phyloP scores from a whole-genome alignment of 176 grass and related monocot genomes.

The Cocos nucifera region DNA sequence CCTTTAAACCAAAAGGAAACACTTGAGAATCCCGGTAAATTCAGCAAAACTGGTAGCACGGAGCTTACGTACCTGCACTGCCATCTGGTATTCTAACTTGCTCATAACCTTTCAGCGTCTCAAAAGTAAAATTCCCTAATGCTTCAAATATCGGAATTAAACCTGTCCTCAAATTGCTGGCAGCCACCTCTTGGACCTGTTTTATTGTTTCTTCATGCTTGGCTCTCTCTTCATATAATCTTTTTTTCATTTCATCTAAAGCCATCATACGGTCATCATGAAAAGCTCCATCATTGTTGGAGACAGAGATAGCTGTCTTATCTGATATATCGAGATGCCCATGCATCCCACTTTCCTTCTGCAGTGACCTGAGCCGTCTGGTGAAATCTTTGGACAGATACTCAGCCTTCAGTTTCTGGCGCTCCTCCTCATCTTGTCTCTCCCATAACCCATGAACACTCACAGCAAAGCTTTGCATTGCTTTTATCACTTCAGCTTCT shows the following conservation, averaged over 20 bases:
- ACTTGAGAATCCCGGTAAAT: too few species aligned
- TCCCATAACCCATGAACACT: slow-evolving; percentile 55
- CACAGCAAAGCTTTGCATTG: slow-evolving; percentile 54
- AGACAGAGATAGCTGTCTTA: background rate
- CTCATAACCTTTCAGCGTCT: slow-evolving; percentile 55
- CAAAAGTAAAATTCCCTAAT: slow-evolving; percentile 47
- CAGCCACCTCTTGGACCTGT: slow-evolving; percentile 43
- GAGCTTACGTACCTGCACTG: background rate
- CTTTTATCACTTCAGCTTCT: slow-evolving; percentile 39
- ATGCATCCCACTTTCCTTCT: slow-evolving; percentile 36
- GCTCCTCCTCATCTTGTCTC: slow-evolving; percentile 46
- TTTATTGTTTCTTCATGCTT: slow-evolving; percentile 54
- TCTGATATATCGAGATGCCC: slow-evolving; percentile 1
- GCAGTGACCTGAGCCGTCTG: slow-evolving; percentile 40
- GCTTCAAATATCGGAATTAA: slow-evolving; percentile 69
- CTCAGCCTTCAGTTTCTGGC: slow-evolving; percentile 51
- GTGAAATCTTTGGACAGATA: slow-evolving; percentile 61
- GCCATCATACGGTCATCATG: slow-evolving; percentile 40
- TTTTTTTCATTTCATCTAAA: slow-evolving; percentile 50
- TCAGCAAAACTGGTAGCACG: too few species aligned
- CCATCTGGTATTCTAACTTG: slow-evolving; percentile 45
- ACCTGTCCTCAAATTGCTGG: slow-evolving; percentile 56
- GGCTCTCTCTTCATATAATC: slow-evolving; percentile 58
- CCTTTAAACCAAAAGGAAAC: too few species aligned
- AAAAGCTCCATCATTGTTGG: slow-evolving; percentile 10